A percentile compares a stretch with the other conserved stretches of the same genome.
Evolutionary conservation across 1,139 yeast species (phyloP).

Genomic region (Sporopachydermia cereana): DNA sequence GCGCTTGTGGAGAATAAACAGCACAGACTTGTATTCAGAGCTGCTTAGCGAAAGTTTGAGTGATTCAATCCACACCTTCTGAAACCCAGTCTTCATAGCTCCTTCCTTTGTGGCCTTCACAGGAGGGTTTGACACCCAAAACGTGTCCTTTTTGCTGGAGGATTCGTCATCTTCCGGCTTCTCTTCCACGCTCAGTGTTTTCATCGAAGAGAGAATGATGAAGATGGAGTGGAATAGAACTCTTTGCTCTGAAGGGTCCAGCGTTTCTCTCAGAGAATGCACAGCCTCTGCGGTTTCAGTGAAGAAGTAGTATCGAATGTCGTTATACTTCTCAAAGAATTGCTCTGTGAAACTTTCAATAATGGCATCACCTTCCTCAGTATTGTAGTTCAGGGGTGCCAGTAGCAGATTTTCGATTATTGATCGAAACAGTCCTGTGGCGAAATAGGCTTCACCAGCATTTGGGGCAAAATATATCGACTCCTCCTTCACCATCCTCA

Average conservation of each 20-base stretch:
- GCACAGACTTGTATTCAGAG: slow-evolving; percentile 55
- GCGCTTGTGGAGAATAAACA: slow-evolving; percentile 68
- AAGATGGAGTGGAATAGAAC: neutral
- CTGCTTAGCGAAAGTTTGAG: slow-evolving; percentile 36
- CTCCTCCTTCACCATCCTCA: slow-evolving; percentile 56
- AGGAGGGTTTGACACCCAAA: slow-evolving; percentile 16
- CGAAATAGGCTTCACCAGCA: slow-evolving; percentile 46
- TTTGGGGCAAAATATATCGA: slow-evolving; percentile 38
- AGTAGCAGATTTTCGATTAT: slow-evolving; percentile 38
- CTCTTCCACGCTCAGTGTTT: slow-evolving; percentile 7
- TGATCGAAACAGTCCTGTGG: slow-evolving; percentile 40
- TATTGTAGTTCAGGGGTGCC: slow-evolving; percentile 7
- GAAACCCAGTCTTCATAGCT: slow-evolving; percentile 42
- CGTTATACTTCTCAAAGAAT: slow-evolving; percentile 46
- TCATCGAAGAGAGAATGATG: slow-evolving; percentile 8
- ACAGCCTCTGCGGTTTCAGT: slow-evolving; percentile 23
- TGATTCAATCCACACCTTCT: slow-evolving; percentile 50
- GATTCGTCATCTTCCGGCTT: slow-evolving; percentile 6
- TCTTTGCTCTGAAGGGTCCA: slow-evolving; percentile 10
- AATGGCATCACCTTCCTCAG: slow-evolving; percentile 35
- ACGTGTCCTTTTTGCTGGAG: slow-evolving; percentile 2
- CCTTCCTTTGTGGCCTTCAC: slow-evolving; percentile 6
- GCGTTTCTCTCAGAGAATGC: slow-evolving; percentile 14
- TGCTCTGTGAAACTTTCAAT: slow-evolving; percentile 48
- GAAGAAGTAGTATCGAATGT: slow-evolving; percentile 56